Evolutionary conservation across 371 early-diverging fungal species (phyloP), one percentile per base, ranked within the genome.

Genomic region (Phascolomyces articulosus): DNA sequence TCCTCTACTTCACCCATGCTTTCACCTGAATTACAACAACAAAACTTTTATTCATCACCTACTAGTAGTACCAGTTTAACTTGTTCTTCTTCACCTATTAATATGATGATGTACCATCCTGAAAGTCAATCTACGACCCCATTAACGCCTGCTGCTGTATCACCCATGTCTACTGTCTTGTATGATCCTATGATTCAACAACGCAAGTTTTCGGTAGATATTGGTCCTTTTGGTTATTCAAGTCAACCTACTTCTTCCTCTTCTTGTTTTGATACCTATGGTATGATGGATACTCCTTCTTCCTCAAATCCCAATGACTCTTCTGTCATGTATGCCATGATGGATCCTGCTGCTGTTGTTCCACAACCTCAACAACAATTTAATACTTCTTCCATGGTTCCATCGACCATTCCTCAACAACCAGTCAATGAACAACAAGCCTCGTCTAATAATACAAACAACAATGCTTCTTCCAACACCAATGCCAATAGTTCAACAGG

Each of bases 151-250:
- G 63, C 64, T 23, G 51, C 51, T 15, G 67, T 66, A 21, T 70
- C 71, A 21, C 72, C 70, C 16, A 63, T 68, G 8, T 58, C 72
- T 8, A 44, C 44, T 7, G 55, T 62, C 23, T n/a, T 71, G 56
- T 55, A 65, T 28, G 68, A 67, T n/a, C 31, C 58, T 21, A 61
- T 77, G 44, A 16, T 7, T 44, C 44, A 44, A n/a, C 44, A 44
- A 68, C 74, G 82, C 13, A 82, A 79, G 55, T 79, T 69, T 57
- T 82, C 82, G 16, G 75, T 82, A n/a, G 82, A 82, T 67, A 73
- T 79, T 10, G 79, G 79, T 24, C 79, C 82, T 11, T 79, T 82
- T 68, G 70, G 79, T 47, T 79, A 73, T 58, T 70, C 72, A 24
- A 74, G 75, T 15, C 65, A 70, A 23, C 69, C 11, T 15, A 66